These are phyloP conservation scores for Fusarium sp. DNA, from an alignment of 2,329 filamentous ascomycete genomes.

Conservation along the genomic window DNA sequence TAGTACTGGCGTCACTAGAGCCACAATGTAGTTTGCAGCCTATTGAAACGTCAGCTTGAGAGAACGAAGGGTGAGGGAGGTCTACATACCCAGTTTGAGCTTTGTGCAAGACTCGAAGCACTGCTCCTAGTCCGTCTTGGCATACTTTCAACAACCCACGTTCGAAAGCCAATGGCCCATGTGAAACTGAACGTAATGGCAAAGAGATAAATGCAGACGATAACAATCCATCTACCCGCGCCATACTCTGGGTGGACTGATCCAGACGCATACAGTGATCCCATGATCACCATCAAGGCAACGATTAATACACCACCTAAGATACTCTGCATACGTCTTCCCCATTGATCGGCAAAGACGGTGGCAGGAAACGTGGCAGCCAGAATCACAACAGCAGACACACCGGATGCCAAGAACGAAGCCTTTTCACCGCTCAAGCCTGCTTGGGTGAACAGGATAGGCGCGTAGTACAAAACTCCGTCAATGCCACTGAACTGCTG, in stretches of 20 bases:
- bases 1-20: conserved; percentile 56
- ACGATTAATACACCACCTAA: conserved; percentile 63
- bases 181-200: conserved; percentile 57
- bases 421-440: conserved; percentile 64
- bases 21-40: conserved; percentile 59
- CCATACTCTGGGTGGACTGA: conserved; percentile 51
- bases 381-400: conserved; percentile 68
- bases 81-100: conserved; percentile 60
- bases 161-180: conserved; percentile 65
- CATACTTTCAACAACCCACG: conserved; percentile 67
- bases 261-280: conserved; percentile 59
- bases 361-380: conserved; percentile 64
- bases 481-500: conserved; percentile 72
- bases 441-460: conserved; percentile 68
- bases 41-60: conserved; percentile 6
- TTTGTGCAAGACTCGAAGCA: conserved; percentile 64
- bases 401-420: conserved; percentile 68
- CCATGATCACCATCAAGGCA: conserved; percentile 64
- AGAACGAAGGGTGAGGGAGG: rapidly evolving
- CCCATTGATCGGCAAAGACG: conserved; percentile 66
- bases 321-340: conserved; percentile 64
- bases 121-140: conserved; percentile 64
- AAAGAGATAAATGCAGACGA: conserved; percentile 63
- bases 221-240: conserved; percentile 60
- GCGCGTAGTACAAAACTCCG: conserved; percentile 71